Conservation (phyloP, 2,329 filamentous ascomycete species). For the Metarhizium anisopliae region DNA sequence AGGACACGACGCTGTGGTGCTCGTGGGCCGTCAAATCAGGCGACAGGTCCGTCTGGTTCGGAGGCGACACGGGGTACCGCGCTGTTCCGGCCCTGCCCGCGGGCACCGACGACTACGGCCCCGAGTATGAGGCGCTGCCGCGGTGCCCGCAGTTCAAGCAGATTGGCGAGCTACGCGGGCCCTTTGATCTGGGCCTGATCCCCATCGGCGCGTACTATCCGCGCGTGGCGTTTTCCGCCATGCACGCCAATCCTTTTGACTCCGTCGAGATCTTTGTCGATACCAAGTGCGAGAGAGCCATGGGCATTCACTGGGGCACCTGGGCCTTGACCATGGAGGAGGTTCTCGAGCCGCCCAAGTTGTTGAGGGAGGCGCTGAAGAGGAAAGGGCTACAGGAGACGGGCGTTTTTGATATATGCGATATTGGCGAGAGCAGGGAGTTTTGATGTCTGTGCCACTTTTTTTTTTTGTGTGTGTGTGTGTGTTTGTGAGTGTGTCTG, state of each 20-base stretch:
- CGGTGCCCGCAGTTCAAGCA: constrained; percentile 76
- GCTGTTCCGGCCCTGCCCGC: constrained; percentile 57
- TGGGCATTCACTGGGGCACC: constrained; percentile 90
- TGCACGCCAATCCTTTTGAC: constrained; percentile 84
- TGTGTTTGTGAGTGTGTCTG: too few relatives aligned
- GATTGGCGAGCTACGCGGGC: constrained; percentile 70
- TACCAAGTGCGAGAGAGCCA: constrained; percentile 64
- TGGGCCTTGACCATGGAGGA: constrained; percentile 84
- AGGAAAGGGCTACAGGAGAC: constrained; percentile 58
- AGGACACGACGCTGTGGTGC: constrained; percentile 72
- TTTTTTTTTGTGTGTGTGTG: too few relatives aligned
- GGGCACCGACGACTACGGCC: constrained; percentile 60
- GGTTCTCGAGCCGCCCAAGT: constrained; percentile 68
- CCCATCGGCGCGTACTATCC: constrained; percentile 87
- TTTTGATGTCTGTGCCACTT: constrained; percentile 35
- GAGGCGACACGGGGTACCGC: constrained; percentile 85
- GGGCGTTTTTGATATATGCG: constrained; percentile 72
- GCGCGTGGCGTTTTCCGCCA: constrained; percentile 60
- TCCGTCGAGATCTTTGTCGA: constrained; percentile 84
- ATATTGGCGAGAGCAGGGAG: constrained; percentile 75
- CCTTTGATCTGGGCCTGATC: constrained; percentile 85
- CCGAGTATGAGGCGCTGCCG: constrained; percentile 57
- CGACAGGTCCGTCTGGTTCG: constrained; percentile 77
- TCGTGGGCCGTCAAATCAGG: constrained; percentile 74
- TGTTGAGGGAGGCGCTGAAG: constrained; percentile 63